phyloP scores from a whole-genome alignment of 176 grass and related monocot genomes.

The Carex littledalei region DNA sequence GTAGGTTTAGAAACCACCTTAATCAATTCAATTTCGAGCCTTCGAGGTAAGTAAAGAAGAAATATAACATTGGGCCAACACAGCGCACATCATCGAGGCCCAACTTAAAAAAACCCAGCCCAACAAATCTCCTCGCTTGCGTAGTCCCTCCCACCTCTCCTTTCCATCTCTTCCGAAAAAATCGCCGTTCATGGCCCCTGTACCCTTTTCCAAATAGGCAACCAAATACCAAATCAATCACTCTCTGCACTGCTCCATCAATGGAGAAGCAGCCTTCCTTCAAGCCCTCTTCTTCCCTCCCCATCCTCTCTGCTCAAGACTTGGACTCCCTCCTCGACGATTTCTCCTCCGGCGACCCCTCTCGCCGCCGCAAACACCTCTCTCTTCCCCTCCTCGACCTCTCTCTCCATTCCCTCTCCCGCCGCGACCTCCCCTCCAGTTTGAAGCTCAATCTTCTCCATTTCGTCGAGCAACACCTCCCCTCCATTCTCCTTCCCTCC shows the following conservation, averaged over 20 bases:
- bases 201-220: not conserved
- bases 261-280: constrained; percentile 42
- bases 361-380: constrained; percentile 49
- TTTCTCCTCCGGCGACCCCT: constrained; percentile 36
- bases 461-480: constrained; percentile 51
- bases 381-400: constrained; percentile 72
- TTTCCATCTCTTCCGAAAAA: not conserved
- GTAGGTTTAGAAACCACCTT: too few species aligned
- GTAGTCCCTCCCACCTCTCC: not conserved
- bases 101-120: not conserved
- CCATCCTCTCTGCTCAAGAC: constrained; percentile 50
- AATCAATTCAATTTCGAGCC: too few species aligned
- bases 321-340: constrained; percentile 68
- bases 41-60: too few species aligned
- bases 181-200: constrained; percentile 4
- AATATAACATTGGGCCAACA: not conserved
- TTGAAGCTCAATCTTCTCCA: constrained; percentile 45
- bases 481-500: constrained; percentile 19
- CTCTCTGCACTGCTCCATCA: constrained; percentile 14
- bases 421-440: constrained; percentile 65
- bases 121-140: not conserved
- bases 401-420: constrained; percentile 55
- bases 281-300: not conserved
- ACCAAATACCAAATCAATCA: not conserved
- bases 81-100: not conserved